Base-by-base conservation (phyloP, 345 rosid genomes). In the Psidium friedrichsthalianum region DNA sequence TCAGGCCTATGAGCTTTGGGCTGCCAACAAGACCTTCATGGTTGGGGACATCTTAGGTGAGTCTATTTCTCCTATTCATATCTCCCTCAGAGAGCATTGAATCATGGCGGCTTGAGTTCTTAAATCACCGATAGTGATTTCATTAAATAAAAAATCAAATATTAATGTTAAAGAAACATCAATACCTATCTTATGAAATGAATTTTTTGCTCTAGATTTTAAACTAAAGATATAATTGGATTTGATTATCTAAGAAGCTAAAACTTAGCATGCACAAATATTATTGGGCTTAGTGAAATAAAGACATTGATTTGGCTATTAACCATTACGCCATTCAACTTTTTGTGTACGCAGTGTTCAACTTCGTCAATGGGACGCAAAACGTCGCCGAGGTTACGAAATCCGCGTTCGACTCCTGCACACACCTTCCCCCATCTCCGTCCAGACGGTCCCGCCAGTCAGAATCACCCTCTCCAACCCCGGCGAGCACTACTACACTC, bases 401-500 rank as follows among this genome's bases (percentile, higher is more conserved):
- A 88, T 89, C 53, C 51, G 90, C 88, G n/a, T 92, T 74, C 57
- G 91, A 89, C 22, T 82, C 81, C 64, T 92, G 96, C 87, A 84
- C n/a, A 82, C 80, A 86, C 86, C 82, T 20, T 90, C 85, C 56
- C 89, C 95, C 15, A 59, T 86, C 56, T 74, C 89, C 13, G 69
- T 40, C 24, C 40, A 64, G 47, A 82, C 76, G 20, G 86, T 44
- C 13, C 85, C 90, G 22, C 95, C 95, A 0, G 91, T 88, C 21
- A 89, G 84, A 49, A 84, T 91, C 84, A 85, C 88, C 21, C 91
- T 94, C 69, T 86, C 89, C 88, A 27, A 90, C 44, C 40, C 92
- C 20, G 94, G 94, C 20, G 88, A 88, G 84, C 92, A 90, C 74
- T 92, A 86, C 91, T 94, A 55, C 87, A 89, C 89, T 92, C 94